A percentile compares a stretch with the other conserved stretches of the same genome.
Evolutionary conservation across 805 yeast genomes (phyloP).

Genomic region (Metschnikowia kunwiensis): DNA sequence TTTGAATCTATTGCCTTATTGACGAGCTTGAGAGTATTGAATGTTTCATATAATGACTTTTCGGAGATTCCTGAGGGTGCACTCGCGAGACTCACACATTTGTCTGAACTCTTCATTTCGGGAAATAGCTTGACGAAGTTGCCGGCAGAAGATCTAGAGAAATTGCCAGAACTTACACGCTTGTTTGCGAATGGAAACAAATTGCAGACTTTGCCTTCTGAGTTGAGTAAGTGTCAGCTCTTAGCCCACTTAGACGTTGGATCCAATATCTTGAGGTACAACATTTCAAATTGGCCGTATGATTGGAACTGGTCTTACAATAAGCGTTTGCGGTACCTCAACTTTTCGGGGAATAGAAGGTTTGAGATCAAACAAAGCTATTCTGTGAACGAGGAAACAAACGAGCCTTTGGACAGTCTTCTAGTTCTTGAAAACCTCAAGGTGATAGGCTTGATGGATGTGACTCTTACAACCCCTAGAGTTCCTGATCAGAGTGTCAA

Average conservation of each 20-base stretch:
- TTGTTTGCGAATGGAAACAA: conserved; percentile 80
- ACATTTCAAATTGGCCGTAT: conserved; percentile 89
- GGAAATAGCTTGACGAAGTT: conserved; percentile 78
- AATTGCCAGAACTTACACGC: conserved; percentile 53
- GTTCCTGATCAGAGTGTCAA: conserved; percentile 86
- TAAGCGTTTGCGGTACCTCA: conserved; percentile 67
- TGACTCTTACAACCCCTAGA: conserved; percentile 81
- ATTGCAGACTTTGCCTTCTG: conserved; percentile 84
- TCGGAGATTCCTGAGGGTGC: conserved; percentile 80
- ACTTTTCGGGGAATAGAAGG: conserved; percentile 89
- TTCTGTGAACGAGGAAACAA: conserved; percentile 51
- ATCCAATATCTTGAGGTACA: conserved; percentile 84
- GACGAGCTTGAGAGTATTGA: conserved; percentile 56
- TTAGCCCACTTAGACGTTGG: conserved; percentile 83
- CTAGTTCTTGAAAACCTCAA: conserved; percentile 60
- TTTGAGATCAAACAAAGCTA: conserved; percentile 77
- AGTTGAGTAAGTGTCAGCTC: conserved; percentile 62
- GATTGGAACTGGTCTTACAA: conserved; percentile 98
- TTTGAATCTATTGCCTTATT: conserved; percentile 65
- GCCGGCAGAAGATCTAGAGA: conserved; percentile 82
- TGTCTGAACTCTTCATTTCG: conserved; percentile 69
- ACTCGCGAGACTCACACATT: conserved; percentile 49
- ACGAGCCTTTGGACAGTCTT: conserved; percentile 67
- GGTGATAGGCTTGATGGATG: conserved; percentile 88
- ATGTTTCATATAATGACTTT: conserved; percentile 80